phyloP scores from a whole-genome alignment of 1,284 basidiomycete genomes.

The Lignosus rhinocerotis region DNA sequence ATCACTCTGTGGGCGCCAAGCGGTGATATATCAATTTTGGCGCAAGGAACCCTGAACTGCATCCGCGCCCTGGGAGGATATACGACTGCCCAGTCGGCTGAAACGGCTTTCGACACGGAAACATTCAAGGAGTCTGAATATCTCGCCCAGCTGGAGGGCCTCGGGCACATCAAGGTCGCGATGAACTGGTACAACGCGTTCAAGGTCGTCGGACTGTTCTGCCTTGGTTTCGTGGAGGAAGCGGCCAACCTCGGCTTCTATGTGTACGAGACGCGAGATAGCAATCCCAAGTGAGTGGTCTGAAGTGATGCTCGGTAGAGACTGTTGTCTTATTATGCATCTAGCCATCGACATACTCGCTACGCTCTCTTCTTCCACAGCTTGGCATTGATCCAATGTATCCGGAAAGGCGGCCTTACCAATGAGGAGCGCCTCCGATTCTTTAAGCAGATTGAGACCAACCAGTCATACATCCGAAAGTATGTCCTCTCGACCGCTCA shows the following conservation, averaged over 20 bases:
- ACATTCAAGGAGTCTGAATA: constrained; percentile 60
- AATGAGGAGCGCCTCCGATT: constrained; percentile 43
- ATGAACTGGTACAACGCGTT: constrained; percentile 70
- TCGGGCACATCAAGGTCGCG: constrained; percentile 50
- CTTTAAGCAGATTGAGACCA: constrained; percentile 55
- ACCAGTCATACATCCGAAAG: constrained; percentile 62
- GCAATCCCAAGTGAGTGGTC: constrained; percentile 58
- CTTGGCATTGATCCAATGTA: constrained; percentile 57
- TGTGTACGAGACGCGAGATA: constrained; percentile 55
- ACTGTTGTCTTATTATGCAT: constrained; percentile 1
- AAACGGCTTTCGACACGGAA: constrained; percentile 60
- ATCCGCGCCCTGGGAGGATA: constrained; percentile 64
- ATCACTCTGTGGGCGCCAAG: constrained; percentile 56
- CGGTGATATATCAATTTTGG: constrained; percentile 53
- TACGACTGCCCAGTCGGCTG: constrained; percentile 47
- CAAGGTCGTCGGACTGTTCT: constrained; percentile 65
- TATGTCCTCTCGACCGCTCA: constrained; percentile 27
- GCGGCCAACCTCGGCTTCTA: constrained; percentile 63
- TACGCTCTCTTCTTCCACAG: constrained; percentile 69
- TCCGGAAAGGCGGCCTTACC: constrained; percentile 46
- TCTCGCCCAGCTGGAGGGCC: constrained; percentile 41
- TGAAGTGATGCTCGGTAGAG: background rate
- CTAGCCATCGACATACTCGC: constrained; percentile 64
- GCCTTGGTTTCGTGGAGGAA: constrained; percentile 55
- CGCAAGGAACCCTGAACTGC: constrained; percentile 56